Evolutionary conservation across 257 asterid species (phyloP).

Genomic region (Solanum clarkiae): DNA sequence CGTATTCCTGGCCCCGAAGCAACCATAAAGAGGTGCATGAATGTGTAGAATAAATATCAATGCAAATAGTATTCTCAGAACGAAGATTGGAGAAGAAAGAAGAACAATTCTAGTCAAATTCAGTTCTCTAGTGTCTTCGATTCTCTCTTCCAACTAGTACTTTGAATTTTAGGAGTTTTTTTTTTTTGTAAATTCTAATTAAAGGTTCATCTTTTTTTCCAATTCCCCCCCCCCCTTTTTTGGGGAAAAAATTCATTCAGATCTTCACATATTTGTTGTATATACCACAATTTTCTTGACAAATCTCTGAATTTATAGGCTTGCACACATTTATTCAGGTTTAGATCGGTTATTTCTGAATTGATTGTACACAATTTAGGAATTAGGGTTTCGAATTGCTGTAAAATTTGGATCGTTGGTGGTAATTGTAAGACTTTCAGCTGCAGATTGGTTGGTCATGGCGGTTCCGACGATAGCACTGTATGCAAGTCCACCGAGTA

Average conservation of each 20-base stretch:
- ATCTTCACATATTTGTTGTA: slow-evolving; percentile 2
- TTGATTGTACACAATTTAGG: background rate
- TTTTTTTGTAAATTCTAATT: background rate
- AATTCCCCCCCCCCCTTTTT: slow-evolving; percentile 17
- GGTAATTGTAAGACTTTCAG: background rate
- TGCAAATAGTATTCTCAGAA: background rate
- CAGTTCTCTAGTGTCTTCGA: background rate
- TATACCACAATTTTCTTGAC: background rate
- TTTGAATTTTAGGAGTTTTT: background rate
- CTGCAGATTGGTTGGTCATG: slow-evolving; percentile 16
- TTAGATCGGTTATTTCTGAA: background rate
- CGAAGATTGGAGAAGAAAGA: background rate
- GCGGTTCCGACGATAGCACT: slow-evolving; percentile 84
- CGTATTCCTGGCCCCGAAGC: slow-evolving; percentile 4
- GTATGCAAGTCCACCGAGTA: slow-evolving; percentile 69
- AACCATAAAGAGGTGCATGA: slow-evolving; percentile 6
- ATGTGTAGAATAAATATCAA: background rate
- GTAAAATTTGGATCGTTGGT: slow-evolving; percentile 3
- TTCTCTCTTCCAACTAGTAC: background rate
- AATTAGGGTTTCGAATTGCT: slow-evolving; percentile 8
- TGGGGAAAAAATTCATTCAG: slow-evolving; percentile 1
- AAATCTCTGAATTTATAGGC: background rate
- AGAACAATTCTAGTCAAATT: background rate
- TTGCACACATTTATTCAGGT: background rate
- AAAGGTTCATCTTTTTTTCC: background rate